Evolutionary conservation across 257 asterid genomes (phyloP), one percentile per base, ranked within the genome.

Genomic region (Solanum sitiens): DNA sequence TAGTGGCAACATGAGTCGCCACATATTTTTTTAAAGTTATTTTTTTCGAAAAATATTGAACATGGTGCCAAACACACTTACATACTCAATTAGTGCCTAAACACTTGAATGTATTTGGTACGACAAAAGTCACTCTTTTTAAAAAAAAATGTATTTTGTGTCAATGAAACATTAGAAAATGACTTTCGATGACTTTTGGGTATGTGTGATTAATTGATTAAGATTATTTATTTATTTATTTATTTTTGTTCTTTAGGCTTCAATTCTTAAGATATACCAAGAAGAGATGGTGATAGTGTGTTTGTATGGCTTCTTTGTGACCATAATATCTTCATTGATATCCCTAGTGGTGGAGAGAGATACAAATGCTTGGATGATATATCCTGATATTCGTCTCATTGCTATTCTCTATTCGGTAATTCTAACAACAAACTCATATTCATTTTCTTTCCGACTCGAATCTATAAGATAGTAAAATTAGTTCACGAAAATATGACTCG

Each of bases 211-310:
- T 71, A 71, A 71, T 71, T 71, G 2, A 32, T 12, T 39, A 71
- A 0, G 14, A 16, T 32, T 0, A 27, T 30, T 27, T 14, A 30
- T 68, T 27, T 14, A 30, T 68, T 1, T 45, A 1, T 47, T 77
- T 50, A 2, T 47, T 53, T 53, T 50, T 18, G 23, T 53, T 53
- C 9, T 32, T 88, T 91, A 93, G 92, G 86, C 93, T 35, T 88
- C 87, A 23, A 91, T 93, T 88, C 94, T 93, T 70, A 92, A 91
- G 92, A 88, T 90, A 87, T 93, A 90, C 88, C 94, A 93, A 4
- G 75, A 88, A 23, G 93, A 93, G 92, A 93, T 89, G 94, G 88
- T 89, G n/a, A 75, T 93, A 25, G 90, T 91, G 20, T 92, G 92
- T 15, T 25, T 92, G 42, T 92, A 91, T 87, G 88, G 93, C 91